Evolutionary conservation across 2,329 filamentous ascomycete genomes (phyloP).

Genomic region (Hymenoscyphus linearis): DNA sequence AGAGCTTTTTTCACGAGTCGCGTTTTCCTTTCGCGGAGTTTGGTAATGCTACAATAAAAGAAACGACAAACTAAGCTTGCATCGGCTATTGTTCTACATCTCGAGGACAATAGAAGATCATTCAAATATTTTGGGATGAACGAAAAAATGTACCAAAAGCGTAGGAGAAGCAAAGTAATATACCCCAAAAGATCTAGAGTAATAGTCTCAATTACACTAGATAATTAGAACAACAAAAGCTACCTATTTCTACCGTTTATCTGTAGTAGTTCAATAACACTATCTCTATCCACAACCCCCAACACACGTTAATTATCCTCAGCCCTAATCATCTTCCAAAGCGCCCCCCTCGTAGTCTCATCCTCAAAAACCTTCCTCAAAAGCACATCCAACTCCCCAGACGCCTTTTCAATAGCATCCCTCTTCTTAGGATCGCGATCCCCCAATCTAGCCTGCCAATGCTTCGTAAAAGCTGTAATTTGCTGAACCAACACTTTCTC

Average conservation of each 20-base stretch:
- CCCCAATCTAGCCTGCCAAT: conserved; percentile 47
- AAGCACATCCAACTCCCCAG: conserved; percentile 51
- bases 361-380: conserved; percentile 50
- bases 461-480: conserved; percentile 58
- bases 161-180: too few relatives aligned
- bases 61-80: too few relatives aligned
- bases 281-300: conserved; percentile 1
- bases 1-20: not conserved
- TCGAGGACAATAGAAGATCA: too few relatives aligned
- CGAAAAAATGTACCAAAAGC: too few relatives aligned
- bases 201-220: too few relatives aligned
- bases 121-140: too few relatives aligned
- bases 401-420: conserved; percentile 45
- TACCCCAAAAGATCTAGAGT: too few relatives aligned
- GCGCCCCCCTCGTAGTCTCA: conserved; percentile 29
- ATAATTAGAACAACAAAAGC: too few relatives aligned
- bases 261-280: not conserved
- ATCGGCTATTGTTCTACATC: too few relatives aligned
- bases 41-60: too few relatives aligned
- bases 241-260: too few relatives aligned
- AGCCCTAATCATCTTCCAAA: conserved; percentile 31
- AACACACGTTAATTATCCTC: conserved; percentile 14
- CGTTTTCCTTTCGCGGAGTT: too few relatives aligned
- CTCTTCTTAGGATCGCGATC: conserved; percentile 40
- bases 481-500: conserved; percentile 58